Percentiles rank a stretch among this genome's conserved stretches.
Evolutionary conservation across 75 land plant species (phyloP).

Genomic region (Selaginella tamariscina): DNA sequence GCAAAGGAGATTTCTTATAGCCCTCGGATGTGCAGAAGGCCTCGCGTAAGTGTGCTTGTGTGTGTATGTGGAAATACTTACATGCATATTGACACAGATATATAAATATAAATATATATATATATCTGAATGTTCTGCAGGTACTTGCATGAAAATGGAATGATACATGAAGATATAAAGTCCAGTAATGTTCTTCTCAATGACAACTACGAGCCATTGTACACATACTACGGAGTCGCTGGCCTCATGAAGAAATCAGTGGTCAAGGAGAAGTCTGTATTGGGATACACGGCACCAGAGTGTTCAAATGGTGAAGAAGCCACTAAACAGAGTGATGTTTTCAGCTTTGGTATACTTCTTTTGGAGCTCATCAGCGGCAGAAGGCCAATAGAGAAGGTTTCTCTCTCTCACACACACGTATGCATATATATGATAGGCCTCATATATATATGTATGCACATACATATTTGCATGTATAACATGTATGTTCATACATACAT

Average conservation of each 20-base stretch:
- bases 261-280: background rate
- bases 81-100: no score
- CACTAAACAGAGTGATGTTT: background rate
- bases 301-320: background rate
- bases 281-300: background rate
- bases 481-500: no score
- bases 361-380: background rate
- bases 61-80: no score
- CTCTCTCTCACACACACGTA: no score
- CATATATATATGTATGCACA: no score
- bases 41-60: constrained; percentile 3
- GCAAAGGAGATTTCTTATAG: background rate
- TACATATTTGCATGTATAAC: no score
- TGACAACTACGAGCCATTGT: background rate
- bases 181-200: background rate
- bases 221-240: background rate
- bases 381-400: background rate
- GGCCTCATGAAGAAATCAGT: background rate
- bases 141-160: background rate
- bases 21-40: constrained; percentile 6
- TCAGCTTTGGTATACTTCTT: background rate
- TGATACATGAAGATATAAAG: background rate
- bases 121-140: background rate
- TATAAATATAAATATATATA: no score
- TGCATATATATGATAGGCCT: no score